Evolutionary conservation across 1,284 basidiomycete genomes (phyloP).

Genomic region (Ustanciosporium gigantosporum): DNA sequence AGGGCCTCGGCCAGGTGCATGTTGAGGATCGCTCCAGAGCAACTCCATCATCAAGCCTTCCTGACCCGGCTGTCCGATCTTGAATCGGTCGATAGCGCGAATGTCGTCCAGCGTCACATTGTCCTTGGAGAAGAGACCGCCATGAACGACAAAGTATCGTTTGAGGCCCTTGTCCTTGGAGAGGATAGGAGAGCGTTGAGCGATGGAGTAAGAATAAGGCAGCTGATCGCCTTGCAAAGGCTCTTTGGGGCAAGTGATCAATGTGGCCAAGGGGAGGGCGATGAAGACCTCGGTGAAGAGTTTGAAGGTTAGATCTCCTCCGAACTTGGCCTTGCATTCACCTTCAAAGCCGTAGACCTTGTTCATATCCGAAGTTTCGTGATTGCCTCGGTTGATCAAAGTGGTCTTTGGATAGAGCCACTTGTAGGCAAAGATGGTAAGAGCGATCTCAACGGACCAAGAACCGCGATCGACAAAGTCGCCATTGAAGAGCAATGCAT

Average conservation of each 20-base stretch:
- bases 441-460: slow-evolving; percentile 94
- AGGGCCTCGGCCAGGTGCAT: slow-evolving; percentile 84
- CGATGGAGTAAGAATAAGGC: slow-evolving; percentile 39
- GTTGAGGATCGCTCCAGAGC: slow-evolving; percentile 82
- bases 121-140: slow-evolving; percentile 90
- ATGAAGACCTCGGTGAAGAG: slow-evolving; percentile 56
- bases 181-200: slow-evolving; percentile 67
- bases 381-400: slow-evolving; percentile 77
- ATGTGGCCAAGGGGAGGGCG: slow-evolving; percentile 75
- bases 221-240: slow-evolving; percentile 62
- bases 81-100: slow-evolving; percentile 78
- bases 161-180: slow-evolving; percentile 75
- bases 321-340: slow-evolving; percentile 73
- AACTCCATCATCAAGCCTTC: slow-evolving; percentile 87
- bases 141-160: slow-evolving; percentile 91
- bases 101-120: slow-evolving; percentile 90
- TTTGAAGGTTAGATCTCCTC: slow-evolving; percentile 57
- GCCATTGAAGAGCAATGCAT: slow-evolving; percentile 60
- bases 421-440: slow-evolving; percentile 93
- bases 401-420: slow-evolving; percentile 66
- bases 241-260: slow-evolving; percentile 74
- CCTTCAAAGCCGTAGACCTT: slow-evolving; percentile 78
- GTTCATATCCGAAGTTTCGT: slow-evolving; percentile 88
- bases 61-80: slow-evolving; percentile 84
- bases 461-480: slow-evolving; percentile 84